Evolutionary conservation across 306 rosid genomes (phyloP).

Genomic region (Datisca glomerata): DNA sequence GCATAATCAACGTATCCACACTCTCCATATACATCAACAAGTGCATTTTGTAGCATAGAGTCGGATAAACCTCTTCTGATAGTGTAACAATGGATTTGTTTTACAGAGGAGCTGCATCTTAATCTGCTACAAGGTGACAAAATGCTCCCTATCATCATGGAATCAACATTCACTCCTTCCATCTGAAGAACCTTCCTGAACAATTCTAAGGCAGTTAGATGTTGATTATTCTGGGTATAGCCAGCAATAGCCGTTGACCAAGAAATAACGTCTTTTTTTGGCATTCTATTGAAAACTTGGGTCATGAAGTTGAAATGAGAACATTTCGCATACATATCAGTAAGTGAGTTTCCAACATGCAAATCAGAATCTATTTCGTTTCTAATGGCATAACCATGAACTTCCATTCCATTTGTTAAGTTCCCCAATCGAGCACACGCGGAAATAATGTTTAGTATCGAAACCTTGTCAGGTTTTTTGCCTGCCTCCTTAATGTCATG

Average conservation of each 20-base stretch:
- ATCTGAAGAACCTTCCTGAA: constrained; percentile 27
- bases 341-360: constrained; percentile 48
- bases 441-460: constrained; percentile 37
- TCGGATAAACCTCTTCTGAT: constrained; percentile 40
- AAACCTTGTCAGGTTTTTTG: constrained; percentile 44
- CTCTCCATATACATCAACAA: constrained; percentile 46
- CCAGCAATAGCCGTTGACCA: constrained; percentile 73
- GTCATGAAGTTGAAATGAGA: constrained; percentile 36
- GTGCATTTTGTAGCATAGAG: constrained; percentile 41
- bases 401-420: constrained; percentile 44
- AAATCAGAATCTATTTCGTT: constrained; percentile 39
- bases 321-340: constrained; percentile 66
- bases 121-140: constrained; percentile 37
- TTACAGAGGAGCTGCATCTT: constrained; percentile 25
- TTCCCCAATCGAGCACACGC: constrained; percentile 47
- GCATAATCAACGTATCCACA: constrained; percentile 34
- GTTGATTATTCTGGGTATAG: constrained; percentile 42
- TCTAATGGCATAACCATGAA: constrained; percentile 53
- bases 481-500: constrained; percentile 29
- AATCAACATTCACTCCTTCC: constrained; percentile 31
- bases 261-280: constrained; percentile 40
- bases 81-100: constrained; percentile 44
- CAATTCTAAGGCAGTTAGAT: constrained; percentile 30
- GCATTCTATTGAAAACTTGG: constrained; percentile 33
- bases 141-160: constrained; percentile 63